Evolutionary conservation across 768 basidiomycete species (phyloP), one percentile per base, ranked within the genome.

Genomic region (Boletus reticuloceps): DNA sequence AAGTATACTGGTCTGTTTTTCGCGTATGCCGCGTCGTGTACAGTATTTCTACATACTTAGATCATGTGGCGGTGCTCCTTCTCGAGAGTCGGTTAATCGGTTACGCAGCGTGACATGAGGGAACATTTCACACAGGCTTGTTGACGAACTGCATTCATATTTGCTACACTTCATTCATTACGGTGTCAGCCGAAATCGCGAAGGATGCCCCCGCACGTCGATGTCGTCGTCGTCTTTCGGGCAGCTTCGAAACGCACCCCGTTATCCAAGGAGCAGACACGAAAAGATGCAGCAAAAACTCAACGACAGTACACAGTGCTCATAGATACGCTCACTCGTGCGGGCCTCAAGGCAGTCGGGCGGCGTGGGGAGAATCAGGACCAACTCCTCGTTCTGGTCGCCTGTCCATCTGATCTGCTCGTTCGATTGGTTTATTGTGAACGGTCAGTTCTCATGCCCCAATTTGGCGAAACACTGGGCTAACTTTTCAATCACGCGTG

Each of bases 331-430:
- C 79, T 95, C 19, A 80, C 74, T 16, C 73, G 77, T 16, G 83
- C 83, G 3, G 87, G 87, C 4, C 72, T 94, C 45, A 79, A 80
- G 47, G 88, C 85, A 0, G 87, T 89, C 1, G 89, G 89, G 11
- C 77, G 89, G 56, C 77, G 85, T 22, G 92, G 92, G n/a, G 87
- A 88, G 64, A 79, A 79, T 11, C 73, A 88, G 47, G 89, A 88
- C 2, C 85, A 93, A 60, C 69, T 94, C 8, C 74, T 94, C 6
- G 73, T 96, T 7, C 84, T 97, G 55, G 82, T 97, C 12, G 76
- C 77, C 10, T 92, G 90, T 58, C 83, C 88, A 0, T 74, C 79
- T 40, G 74, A 75, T 36, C 79, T 84, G 47, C 73, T 97, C 19
- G 66, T 79, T 25, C 80, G 81, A 43, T 78, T 96, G 10, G 81